A percentile compares a stretch with the other conserved stretches of the same genome.
Conservation (phyloP, 768 basidiomycete genomes). For the Rubroboletus satanas region DNA sequence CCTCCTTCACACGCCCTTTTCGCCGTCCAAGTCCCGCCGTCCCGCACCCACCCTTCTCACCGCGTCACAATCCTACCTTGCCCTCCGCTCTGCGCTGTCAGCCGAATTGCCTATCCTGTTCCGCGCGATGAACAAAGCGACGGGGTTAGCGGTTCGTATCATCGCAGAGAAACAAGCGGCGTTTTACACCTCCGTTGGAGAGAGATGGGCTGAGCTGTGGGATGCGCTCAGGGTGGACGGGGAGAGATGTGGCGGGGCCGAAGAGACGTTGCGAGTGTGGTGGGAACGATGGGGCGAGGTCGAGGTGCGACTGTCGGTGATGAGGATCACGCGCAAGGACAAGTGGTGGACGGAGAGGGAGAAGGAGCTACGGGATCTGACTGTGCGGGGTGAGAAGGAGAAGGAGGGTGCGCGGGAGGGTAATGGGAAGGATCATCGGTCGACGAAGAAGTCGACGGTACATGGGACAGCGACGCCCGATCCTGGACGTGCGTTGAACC, state of each 20-base stretch:
- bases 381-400: conserved; percentile 17
- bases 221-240: conserved; percentile 73
- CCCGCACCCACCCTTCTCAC: conserved; percentile 65
- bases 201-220: conserved; percentile 80
- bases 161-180: conserved; percentile 54
- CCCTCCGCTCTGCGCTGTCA: conserved; percentile 67
- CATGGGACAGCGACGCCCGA: conserved; percentile 17
- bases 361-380: conserved; percentile 22
- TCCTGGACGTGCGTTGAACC: conserved; percentile 23
- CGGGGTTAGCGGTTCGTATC: conserved; percentile 47
- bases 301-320: conserved; percentile 43
- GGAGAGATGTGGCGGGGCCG: conserved; percentile 60
- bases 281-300: conserved; percentile 64
- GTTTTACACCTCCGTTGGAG: conserved; percentile 59
- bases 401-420: conserved; percentile 7
- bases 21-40: conserved; percentile 49
- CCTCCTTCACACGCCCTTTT: conserved; percentile 62
- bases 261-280: conserved; percentile 74
- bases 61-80: conserved; percentile 74
- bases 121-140: conserved; percentile 53
- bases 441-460: conserved; percentile 6
- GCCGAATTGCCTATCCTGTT: conserved; percentile 69
- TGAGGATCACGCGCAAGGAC: conserved; percentile 34
- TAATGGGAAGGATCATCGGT: conserved; percentile 16
- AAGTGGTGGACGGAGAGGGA: conserved; percentile 35